These are phyloP conservation scores for Suhomyces coccinellae DNA, from an alignment of 1,139 yeast species.

Conservation along the genomic window DNA sequence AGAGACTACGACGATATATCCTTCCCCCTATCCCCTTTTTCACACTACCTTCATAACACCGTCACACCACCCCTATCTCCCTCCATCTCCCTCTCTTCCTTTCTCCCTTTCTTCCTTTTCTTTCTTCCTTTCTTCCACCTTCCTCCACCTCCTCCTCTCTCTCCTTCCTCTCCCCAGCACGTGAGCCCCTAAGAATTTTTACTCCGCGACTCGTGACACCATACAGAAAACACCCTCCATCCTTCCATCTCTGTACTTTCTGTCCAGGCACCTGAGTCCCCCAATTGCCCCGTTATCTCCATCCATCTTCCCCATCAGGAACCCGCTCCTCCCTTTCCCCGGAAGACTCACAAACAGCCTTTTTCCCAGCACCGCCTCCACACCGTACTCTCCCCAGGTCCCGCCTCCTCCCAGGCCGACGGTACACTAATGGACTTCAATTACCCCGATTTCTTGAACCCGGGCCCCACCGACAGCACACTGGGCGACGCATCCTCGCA, in stretches of 20 bases:
- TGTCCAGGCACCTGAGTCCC: background rate
- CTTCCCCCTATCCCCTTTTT: too few relatives aligned
- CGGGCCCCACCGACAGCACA: slow-evolving; percentile 5
- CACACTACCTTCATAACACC: too few relatives aligned
- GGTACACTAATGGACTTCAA: slow-evolving; percentile 33
- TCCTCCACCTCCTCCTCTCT: background rate
- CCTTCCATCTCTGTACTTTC: background rate
- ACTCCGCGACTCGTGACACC: slow-evolving; percentile 4
- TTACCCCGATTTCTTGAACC: slow-evolving; percentile 38
- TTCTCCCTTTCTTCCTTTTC: background rate
- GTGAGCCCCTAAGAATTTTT: slow-evolving; percentile 1
- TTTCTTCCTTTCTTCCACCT: background rate
- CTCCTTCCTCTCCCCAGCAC: background rate
- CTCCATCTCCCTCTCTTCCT: background rate
- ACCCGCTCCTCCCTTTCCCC: background rate
- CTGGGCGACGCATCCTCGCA: background rate
- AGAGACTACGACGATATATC: too few relatives aligned
- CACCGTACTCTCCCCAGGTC: background rate
- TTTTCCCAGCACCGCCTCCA: background rate
- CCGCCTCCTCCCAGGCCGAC: background rate
- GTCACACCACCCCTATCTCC: background rate
- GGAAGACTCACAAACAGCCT: background rate
- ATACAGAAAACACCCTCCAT: slow-evolving; percentile 1
- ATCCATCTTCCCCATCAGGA: background rate
- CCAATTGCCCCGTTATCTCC: background rate